Evolutionary conservation across 2,329 filamentous ascomycete species (phyloP).

Genomic region (Phoma sp.): DNA sequence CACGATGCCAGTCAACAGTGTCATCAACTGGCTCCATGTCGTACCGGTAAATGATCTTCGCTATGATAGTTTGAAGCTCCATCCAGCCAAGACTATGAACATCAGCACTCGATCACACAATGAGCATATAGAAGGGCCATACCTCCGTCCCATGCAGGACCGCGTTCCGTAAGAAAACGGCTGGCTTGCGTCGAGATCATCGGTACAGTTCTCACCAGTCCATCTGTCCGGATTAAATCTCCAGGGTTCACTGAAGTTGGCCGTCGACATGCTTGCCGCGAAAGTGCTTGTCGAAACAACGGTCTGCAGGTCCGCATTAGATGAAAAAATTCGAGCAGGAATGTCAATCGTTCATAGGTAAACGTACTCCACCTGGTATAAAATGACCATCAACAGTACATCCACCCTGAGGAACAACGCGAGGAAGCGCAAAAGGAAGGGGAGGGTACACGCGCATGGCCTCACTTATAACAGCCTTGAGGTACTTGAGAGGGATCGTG

Average conservation of each 20-base stretch:
- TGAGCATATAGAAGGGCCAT: not conserved
- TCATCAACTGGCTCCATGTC: constrained; percentile 43
- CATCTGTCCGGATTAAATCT: constrained; percentile 40
- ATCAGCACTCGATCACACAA: not conserved
- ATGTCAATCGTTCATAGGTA: constrained; percentile 15
- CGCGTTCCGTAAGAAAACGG: constrained; percentile 29
- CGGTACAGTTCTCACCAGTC: constrained; percentile 18
- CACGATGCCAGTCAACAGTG: not conserved
- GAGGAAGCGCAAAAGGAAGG: constrained; percentile 16
- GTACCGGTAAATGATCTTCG: constrained; percentile 48
- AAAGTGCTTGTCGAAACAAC: constrained; percentile 27
- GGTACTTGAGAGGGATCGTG: constrained; percentile 21
- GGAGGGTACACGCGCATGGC: constrained; percentile 32
- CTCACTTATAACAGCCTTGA: constrained; percentile 27
- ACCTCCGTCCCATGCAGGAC: constrained; percentile 29
- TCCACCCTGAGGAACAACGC: constrained; percentile 20
- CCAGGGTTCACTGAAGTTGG: constrained; percentile 34
- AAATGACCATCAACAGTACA: constrained; percentile 21
- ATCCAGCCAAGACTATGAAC: constrained; percentile 32
- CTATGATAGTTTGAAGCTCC: constrained; percentile 43
- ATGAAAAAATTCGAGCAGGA: not conserved
- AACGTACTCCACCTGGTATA: constrained; percentile 13
- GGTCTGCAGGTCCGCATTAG: constrained; percentile 15
- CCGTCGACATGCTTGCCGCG: not conserved
- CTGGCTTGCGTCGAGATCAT: constrained; percentile 21